These are phyloP conservation scores for Cladorrhinum sp. DNA, from an alignment of 2,329 filamentous ascomycete species.

Conservation along the genomic window DNA sequence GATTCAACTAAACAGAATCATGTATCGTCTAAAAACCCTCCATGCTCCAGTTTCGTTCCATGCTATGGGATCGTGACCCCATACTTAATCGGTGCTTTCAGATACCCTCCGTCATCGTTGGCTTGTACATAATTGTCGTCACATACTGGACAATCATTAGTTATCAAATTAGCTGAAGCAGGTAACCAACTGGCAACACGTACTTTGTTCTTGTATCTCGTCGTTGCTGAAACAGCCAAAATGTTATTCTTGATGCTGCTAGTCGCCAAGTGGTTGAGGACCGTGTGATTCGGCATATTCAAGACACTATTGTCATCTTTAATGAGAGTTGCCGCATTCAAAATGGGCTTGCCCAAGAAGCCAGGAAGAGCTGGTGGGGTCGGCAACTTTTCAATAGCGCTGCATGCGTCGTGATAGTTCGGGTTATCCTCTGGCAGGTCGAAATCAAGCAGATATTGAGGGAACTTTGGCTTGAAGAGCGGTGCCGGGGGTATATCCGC, in stretches of 20 bases:
- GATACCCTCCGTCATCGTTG: slow-evolving; percentile 59
- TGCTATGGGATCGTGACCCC: not conserved
- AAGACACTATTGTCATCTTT: slow-evolving; percentile 98
- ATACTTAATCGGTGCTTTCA: slow-evolving; percentile 7
- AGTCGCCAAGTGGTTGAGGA: slow-evolving; percentile 92
- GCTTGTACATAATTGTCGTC: slow-evolving; percentile 97
- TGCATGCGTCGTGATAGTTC: slow-evolving; percentile 69
- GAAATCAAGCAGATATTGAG: slow-evolving; percentile 80
- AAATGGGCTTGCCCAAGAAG: slow-evolving; percentile 89
- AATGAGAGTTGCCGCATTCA: slow-evolving; percentile 86
- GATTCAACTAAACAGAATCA: not conserved
- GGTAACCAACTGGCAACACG: not conserved
- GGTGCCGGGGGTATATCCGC: slow-evolving; percentile 50
- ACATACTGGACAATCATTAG: slow-evolving; percentile 66
- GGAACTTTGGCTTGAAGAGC: slow-evolving; percentile 70
- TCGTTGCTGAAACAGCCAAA: slow-evolving; percentile 91
- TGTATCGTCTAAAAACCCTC: not conserved
- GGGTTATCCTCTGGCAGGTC: slow-evolving; percentile 79
- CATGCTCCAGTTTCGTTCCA: not conserved
- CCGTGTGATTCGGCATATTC: slow-evolving; percentile 95
- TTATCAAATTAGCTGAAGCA: slow-evolving; percentile 6
- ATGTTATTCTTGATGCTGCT: slow-evolving; percentile 98
- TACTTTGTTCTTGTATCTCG: slow-evolving; percentile 95
- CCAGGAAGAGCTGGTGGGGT: slow-evolving; percentile 82
- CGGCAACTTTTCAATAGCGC: slow-evolving; percentile 74